A percentile compares a stretch with the other conserved stretches of the same genome.
Evolutionary conservation across 73 alveolate genomes (phyloP).

Genomic region (Halteria grandinella): DNA sequence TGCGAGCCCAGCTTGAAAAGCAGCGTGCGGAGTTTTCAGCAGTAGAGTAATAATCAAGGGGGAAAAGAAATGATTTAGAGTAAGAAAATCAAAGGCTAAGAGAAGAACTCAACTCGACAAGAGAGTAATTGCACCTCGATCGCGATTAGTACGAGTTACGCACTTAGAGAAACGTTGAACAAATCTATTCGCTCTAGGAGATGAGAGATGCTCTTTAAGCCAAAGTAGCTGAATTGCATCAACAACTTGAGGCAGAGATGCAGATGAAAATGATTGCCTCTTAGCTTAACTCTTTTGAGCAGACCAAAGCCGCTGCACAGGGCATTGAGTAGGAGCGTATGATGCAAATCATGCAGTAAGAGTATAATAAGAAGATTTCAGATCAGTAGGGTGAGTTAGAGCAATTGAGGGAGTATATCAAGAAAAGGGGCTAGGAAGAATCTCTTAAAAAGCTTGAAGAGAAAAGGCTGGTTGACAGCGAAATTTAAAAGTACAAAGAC

Average conservation of each 20-base stretch:
- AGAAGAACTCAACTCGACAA: slow-evolving; percentile 1
- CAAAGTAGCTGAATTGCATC: too few relatives aligned
- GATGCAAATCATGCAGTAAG: neutral
- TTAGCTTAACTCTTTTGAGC: too few relatives aligned
- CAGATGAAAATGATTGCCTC: too few relatives aligned
- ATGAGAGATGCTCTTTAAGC: too few relatives aligned
- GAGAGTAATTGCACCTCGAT: slow-evolving; percentile 14
- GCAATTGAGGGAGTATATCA: slow-evolving; percentile 31
- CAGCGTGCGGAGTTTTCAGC: too few relatives aligned
- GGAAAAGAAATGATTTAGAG: slow-evolving; percentile 49
- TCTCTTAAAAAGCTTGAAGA: slow-evolving; percentile 18
- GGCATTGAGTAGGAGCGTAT: neutral
- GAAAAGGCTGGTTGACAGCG: slow-evolving; percentile 1
- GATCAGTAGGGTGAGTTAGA: slow-evolving; percentile 27
- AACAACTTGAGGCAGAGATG: too few relatives aligned
- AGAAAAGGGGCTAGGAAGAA: slow-evolving; percentile 37
- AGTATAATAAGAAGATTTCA: slow-evolving; percentile 12
- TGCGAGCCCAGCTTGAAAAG: slow-evolving; percentile 3
- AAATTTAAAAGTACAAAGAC: neutral
- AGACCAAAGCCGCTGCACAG: neutral
- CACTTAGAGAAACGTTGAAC: too few relatives aligned
- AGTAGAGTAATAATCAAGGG: too few relatives aligned
- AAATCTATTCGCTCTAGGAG: too few relatives aligned
- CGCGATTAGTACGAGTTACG: too few relatives aligned
- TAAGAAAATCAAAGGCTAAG: neutral